Percentiles rank a stretch among this genome's conserved stretches.
Evolutionary conservation across 179 eudicot species (phyloP).

Genomic region (Spergularia azorica): DNA sequence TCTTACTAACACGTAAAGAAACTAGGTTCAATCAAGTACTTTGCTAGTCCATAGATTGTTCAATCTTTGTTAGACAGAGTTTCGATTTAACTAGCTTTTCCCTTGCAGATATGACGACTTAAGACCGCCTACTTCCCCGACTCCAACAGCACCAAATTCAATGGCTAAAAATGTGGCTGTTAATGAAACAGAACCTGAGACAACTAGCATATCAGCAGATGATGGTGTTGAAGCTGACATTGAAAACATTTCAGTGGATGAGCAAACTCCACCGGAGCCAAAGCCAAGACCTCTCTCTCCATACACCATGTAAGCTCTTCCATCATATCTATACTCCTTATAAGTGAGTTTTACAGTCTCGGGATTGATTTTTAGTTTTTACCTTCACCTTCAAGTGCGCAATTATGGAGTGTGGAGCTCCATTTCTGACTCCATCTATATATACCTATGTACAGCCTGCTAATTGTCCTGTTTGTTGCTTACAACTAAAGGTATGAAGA

Average conservation of each 20-base stretch:
- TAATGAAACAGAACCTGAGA: conserved; percentile 25
- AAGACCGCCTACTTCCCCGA: conserved; percentile 74
- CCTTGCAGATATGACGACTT: conserved; percentile 59
- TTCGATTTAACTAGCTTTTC: no score
- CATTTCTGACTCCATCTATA: no score
- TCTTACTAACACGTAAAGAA: background rate
- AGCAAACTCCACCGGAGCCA: conserved; percentile 20
- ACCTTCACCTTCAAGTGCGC: no score
- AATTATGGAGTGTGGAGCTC: no score
- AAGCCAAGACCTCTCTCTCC: conserved; percentile 65
- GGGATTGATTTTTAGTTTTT: no score
- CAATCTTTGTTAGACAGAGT: background rate
- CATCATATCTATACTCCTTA: no score
- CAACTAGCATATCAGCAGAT: conserved; percentile 24
- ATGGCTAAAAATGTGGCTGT: conserved; percentile 14
- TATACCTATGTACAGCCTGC: no score
- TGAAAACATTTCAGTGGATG: conserved; percentile 15
- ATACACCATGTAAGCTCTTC: conserved; percentile 56
- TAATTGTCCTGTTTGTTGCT: conserved; percentile 6
- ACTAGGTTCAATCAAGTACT: background rate
- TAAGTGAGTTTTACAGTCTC: background rate
- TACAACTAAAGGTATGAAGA: conserved; percentile 55
- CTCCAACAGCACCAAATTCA: conserved; percentile 51
- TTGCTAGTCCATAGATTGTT: background rate
- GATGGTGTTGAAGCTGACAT: conserved; percentile 23